Evolutionary conservation across 352 stramenopile species (phyloP), one percentile per base, ranked within the genome.

Genomic region (Globisporangium megalacanthum): DNA sequence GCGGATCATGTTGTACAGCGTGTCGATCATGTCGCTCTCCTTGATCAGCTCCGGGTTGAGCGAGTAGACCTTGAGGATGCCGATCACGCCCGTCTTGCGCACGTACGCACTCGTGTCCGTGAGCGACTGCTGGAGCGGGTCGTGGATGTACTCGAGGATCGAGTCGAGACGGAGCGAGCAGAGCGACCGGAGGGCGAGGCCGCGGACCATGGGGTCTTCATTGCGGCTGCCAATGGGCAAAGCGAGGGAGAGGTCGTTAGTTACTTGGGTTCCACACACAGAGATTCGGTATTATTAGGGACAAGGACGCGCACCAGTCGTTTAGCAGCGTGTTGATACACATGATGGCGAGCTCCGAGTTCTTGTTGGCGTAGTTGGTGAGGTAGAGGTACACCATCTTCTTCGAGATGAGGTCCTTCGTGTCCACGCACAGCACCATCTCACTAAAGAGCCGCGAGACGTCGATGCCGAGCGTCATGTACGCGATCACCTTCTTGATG

Each of bases 381-480:
- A 99, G 77, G 71, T 99, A 99, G n/a, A 99, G 81, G 66, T 99
- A 99, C 19, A 99, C 95, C 97, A 99, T 99, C 72, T 99, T 99
- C 81, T 99, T 99, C 33, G 98, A 95, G 52, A 99, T 98, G 13
- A 99, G 85, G 82, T 99, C 97, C 51, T 97, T 92, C 14, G 96
- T 99, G 69, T 99, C 95, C 47, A 94, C 88, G 65, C 81, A 95
- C 62, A 99, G 82, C 69, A 99, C 97, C 95, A 99, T 99, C 79
- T 99, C 96, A 42, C 95, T 98, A 72, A 99, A 99, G 48, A 99
- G 89, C 37, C 94, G 84, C 22, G 95, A 99, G 17, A 99, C 97
- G 73, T 99, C 97, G 57, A 99, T 99, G 39, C 97, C 97, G 10
- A 99, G 73, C 52, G 97, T 99, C 96, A 99, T 99, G 82, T 99